phyloP scores from a whole-genome alignment of 2,329 filamentous ascomycete genomes.

The Chrysosporium queenslandicum region DNA sequence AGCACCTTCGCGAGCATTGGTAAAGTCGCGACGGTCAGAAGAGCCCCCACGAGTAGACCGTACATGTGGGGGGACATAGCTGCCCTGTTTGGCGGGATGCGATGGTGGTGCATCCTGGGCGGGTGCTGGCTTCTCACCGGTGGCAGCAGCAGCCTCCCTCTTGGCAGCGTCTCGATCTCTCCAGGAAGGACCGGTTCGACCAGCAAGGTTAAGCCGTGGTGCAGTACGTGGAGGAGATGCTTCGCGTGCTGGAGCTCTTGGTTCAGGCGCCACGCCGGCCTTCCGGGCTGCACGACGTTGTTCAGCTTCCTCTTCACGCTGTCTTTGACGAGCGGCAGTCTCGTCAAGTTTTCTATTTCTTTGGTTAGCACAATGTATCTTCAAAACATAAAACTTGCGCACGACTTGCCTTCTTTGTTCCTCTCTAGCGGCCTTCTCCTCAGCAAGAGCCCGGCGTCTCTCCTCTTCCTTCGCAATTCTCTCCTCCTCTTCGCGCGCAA shows the following conservation, averaged over 20 bases:
- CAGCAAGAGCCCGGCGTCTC: constrained; percentile 60
- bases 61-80: constrained; percentile 17
- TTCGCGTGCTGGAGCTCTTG: constrained; percentile 38
- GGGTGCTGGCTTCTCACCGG: constrained; percentile 21
- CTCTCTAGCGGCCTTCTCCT: constrained; percentile 55
- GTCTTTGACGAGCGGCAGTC: constrained; percentile 55
- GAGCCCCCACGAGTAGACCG: constrained; percentile 15
- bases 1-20: not conserved
- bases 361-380: not conserved
- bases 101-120: constrained; percentile 23
- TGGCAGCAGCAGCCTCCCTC: constrained; percentile 24
- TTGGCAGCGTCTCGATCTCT: constrained; percentile 51
- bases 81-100: constrained; percentile 11
- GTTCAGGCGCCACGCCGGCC: constrained; percentile 38
- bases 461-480: constrained; percentile 70
- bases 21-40: constrained; percentile 10
- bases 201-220: constrained; percentile 47
- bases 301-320: constrained; percentile 81
- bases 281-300: constrained; percentile 61
- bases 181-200: constrained; percentile 44
- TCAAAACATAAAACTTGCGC: not conserved
- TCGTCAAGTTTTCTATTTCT: constrained; percentile 51
- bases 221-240: constrained; percentile 44
- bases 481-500: constrained; percentile 73
- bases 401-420: constrained; percentile 48